phyloP scores from a whole-genome alignment of 1,284 basidiomycete genomes.

The Apiotrichum mycotoxinovorans region DNA sequence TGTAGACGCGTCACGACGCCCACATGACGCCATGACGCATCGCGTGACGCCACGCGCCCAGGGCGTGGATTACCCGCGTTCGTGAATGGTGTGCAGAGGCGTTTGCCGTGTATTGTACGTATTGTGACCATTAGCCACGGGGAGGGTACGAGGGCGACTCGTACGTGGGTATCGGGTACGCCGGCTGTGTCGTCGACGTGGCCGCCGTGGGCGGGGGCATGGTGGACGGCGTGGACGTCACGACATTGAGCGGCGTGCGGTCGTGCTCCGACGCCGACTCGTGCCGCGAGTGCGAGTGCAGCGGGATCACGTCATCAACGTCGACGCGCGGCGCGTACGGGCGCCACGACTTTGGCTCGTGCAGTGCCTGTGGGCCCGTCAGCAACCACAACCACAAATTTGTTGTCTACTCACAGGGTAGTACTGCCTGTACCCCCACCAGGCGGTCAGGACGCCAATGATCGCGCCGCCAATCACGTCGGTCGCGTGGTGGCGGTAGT shows the following conservation, averaged over 20 bases:
- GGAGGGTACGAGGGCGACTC: not conserved
- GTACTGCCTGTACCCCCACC: constrained; percentile 48
- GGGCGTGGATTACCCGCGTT: too few relatives aligned
- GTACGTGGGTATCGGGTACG: not conserved
- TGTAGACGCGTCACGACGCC: too few relatives aligned
- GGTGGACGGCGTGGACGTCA: not conserved
- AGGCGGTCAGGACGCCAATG: constrained; percentile 35
- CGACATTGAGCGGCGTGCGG: not conserved
- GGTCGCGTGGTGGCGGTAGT: constrained; percentile 47
- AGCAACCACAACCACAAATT: too few relatives aligned
- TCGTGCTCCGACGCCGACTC: not conserved
- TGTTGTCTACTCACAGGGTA: constrained; percentile 37
- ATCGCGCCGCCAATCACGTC: constrained; percentile 45
- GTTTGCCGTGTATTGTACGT: too few relatives aligned
- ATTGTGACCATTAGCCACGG: not conserved
- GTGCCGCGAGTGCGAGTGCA: not conserved
- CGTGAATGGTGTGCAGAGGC: too few relatives aligned
- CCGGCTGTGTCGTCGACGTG: not conserved
- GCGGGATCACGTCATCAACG: constrained; percentile 21
- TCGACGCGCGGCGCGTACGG: constrained; percentile 43
- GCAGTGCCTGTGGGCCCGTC: constrained; percentile 24
- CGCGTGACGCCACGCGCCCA: too few relatives aligned
- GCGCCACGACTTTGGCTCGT: constrained; percentile 30
- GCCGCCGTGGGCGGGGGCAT: not conserved
- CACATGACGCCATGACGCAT: too few relatives aligned